Evolutionary conservation across 2,329 filamentous ascomycete genomes (phyloP).

Genomic region (Fusarium sp.): DNA sequence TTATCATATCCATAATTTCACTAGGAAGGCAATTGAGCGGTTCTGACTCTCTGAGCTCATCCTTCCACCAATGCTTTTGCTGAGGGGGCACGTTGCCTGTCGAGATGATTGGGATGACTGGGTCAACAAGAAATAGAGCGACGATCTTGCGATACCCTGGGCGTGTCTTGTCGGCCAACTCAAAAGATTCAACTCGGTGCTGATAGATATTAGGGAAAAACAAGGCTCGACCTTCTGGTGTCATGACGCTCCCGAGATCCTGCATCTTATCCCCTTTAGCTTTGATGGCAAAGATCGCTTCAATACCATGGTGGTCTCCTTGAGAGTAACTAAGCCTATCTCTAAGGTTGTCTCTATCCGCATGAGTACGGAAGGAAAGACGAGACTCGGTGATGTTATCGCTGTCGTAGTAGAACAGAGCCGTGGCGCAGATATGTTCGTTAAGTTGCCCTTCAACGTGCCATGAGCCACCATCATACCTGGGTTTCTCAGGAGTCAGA

Average conservation of each 20-base stretch:
- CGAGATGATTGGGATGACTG: slow-evolving; percentile 55
- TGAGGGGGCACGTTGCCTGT: slow-evolving; percentile 58
- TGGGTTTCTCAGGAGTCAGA: slow-evolving; percentile 67
- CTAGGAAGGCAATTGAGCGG: neutral
- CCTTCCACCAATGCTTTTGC: slow-evolving; percentile 51
- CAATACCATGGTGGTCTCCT: slow-evolving; percentile 47
- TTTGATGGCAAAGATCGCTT: slow-evolving; percentile 49
- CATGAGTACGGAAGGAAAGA: slow-evolving; percentile 60
- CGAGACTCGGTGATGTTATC: slow-evolving; percentile 66
- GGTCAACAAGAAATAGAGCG: slow-evolving; percentile 70
- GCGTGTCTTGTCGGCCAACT: slow-evolving; percentile 60
- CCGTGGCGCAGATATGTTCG: slow-evolving; percentile 71
- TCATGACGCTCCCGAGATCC: slow-evolving; percentile 58
- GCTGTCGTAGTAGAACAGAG: slow-evolving; percentile 69
- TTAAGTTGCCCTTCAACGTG: slow-evolving; percentile 67
- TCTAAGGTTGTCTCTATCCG: slow-evolving; percentile 46
- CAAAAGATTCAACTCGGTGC: slow-evolving; percentile 63
- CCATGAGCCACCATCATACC: slow-evolving; percentile 64
- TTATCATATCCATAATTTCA: neutral
- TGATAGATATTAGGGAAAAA: slow-evolving; percentile 66
- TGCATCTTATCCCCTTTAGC: slow-evolving; percentile 39
- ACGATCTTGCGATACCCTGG: slow-evolving; percentile 69
- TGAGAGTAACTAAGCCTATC: slow-evolving; percentile 46
- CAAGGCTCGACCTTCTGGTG: slow-evolving; percentile 59
- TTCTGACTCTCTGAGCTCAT: neutral